Percentiles rank a stretch among this genome's conserved stretches.
Evolutionary conservation across 257 asterid genomes (phyloP).

Genomic region (Petunia axillaris): DNA sequence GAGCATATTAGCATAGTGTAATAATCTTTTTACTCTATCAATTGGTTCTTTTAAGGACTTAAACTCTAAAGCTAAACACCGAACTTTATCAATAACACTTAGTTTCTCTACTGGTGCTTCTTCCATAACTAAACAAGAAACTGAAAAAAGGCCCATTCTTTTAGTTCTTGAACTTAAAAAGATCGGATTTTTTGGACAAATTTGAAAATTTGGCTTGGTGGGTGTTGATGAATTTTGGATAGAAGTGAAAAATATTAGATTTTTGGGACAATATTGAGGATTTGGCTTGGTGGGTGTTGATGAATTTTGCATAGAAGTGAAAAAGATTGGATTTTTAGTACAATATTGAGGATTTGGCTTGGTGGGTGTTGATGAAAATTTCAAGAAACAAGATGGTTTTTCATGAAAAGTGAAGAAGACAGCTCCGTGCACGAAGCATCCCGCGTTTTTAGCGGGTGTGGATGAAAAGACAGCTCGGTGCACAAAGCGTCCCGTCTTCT

Average conservation of each 20-base stretch:
- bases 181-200: background rate
- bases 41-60: slow-evolving; percentile 42
- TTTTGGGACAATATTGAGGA: background rate
- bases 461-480: too few relatives aligned
- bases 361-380: slow-evolving; percentile 1
- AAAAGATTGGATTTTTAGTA: slow-evolving; percentile 24
- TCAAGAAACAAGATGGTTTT: background rate
- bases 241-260: slow-evolving; percentile 30
- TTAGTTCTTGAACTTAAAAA: slow-evolving; percentile 25
- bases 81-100: slow-evolving; percentile 54
- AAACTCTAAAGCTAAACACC: slow-evolving; percentile 42
- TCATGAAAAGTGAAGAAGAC: too few relatives aligned
- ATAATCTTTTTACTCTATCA: slow-evolving; percentile 48
- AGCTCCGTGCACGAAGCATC: too few relatives aligned
- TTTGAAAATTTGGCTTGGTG: background rate
- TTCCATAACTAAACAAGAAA: slow-evolving; percentile 29
- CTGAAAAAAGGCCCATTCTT: background rate
- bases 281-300: background rate
- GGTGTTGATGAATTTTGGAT: background rate
- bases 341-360: background rate
- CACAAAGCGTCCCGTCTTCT: too few relatives aligned
- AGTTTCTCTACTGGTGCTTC: slow-evolving; percentile 27
- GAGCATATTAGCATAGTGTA: slow-evolving; percentile 49
- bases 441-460: too few relatives aligned
- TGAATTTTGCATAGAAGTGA: slow-evolving; percentile 23